Base-by-base conservation (phyloP, 2,329 filamentous ascomycete genomes). In the Hypoxylon sp. region DNA sequence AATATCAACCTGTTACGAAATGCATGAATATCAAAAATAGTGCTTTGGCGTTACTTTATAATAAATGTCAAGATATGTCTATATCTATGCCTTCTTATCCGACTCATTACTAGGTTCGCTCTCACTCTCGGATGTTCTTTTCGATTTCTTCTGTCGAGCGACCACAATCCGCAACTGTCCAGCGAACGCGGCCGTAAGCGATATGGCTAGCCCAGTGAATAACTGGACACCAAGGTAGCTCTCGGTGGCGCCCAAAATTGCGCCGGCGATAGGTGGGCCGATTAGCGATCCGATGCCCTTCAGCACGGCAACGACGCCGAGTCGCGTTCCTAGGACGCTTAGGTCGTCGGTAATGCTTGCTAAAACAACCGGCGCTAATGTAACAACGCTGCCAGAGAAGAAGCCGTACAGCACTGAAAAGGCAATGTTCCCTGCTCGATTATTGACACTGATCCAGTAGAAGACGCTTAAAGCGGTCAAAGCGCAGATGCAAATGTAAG, bases 391-490 rank as follows among this genome's bases (percentile, higher is more conserved):
- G 4, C 55, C 55, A 19, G 55, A 58, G 55, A 58, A 58, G 30
- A 58, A 58, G 2, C 55, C 55, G 30, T 58, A 58, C 1, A 58
- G 30, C 13, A 49, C 55, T 10, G 55, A 58, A 34, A 58, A 58
- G 9, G 45, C 55, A 32, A 58, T 58, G 13, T 48, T 56, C 17
- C 53, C 38, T 9, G 53, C 53, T 11, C 53, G 53, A 23, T 46
- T 56, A 19, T 56, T 34, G 17, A 56, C 53, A 6, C 53, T 56
- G 25, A 56, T 56, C 53, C 53, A 56, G 28, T 56, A 56, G 41
- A 56, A 56, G 38, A 46, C 53, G 6, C 9, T 56, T 14, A 56
- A 41, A 2, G 53, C 53, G 17, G 53, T 46, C 13, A 56, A 34
- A 23, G 53, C 53, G 13, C 53, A 56, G 53, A 56, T 56, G 17